Evolutionary conservation across 805 yeast genomes (phyloP).

Genomic region (Candida berthetii): DNA sequence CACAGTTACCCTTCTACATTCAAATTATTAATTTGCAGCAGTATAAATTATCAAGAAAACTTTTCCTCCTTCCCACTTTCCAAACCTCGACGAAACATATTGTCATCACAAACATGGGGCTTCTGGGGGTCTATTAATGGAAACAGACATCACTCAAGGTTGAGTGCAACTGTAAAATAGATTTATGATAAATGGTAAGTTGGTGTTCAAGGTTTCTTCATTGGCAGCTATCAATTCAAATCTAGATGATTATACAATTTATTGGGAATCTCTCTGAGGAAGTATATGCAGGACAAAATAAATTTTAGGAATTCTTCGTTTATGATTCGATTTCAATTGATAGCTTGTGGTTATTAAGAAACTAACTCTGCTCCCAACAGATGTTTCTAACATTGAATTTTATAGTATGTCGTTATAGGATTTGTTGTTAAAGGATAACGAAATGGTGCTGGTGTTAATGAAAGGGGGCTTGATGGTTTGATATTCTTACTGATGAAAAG

Average conservation of each 20-base stretch:
- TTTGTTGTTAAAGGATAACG: neutral
- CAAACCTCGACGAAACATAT: no score
- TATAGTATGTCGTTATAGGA: neutral
- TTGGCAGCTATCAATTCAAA: no score
- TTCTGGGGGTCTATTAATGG: no score
- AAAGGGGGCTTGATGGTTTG: slow-evolving; percentile 13
- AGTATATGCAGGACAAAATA: slow-evolving; percentile 70
- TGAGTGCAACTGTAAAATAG: neutral
- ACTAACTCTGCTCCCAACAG: slow-evolving; percentile 14
- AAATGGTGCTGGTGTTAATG: neutral
- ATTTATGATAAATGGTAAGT: no score
- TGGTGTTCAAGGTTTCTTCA: no score
- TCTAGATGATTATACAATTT: slow-evolving; percentile 27
- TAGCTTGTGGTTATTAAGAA: neutral
- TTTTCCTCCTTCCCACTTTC: neutral
- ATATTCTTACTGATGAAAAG: slow-evolving; percentile 8
- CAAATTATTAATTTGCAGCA: no score
- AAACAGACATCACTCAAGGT: neutral
- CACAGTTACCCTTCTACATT: neutral
- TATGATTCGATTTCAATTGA: slow-evolving; percentile 37
- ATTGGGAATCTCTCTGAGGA: slow-evolving; percentile 50
- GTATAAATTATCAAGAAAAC: no score
- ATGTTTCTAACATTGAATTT: slow-evolving; percentile 2
- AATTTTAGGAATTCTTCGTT: slow-evolving; percentile 71
- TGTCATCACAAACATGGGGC: no score